Conservation (phyloP, 139 green algal genomes). For the Parachlorella kessleri region DNA sequence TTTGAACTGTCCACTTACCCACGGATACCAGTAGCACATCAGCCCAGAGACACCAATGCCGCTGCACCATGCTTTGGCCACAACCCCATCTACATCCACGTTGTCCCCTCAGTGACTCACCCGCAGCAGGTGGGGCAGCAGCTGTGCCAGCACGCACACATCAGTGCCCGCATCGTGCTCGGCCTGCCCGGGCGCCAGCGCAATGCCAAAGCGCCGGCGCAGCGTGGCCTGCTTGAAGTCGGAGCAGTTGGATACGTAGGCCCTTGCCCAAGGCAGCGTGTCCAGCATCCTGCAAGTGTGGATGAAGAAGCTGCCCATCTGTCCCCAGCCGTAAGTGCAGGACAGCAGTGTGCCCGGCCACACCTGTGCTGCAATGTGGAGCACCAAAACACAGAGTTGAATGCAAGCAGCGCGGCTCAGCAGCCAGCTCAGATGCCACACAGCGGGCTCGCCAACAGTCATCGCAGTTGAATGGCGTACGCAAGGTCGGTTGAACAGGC, state of each 20-base stretch:
- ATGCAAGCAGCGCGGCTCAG: too few species aligned
- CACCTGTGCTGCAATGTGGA: too few species aligned
- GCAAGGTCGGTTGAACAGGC: too few species aligned
- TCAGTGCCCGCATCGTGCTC: slow-evolving; percentile 15
- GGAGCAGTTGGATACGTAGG: background rate
- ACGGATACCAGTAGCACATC: background rate
- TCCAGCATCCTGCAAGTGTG: slow-evolving; percentile 17
- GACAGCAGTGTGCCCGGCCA: too few species aligned
- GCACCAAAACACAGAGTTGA: too few species aligned
- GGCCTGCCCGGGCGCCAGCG: background rate
- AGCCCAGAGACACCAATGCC: background rate
- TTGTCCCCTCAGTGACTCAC: background rate
- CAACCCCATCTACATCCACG: background rate
- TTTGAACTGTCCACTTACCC: background rate
- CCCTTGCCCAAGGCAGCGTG: slow-evolving; percentile 7
- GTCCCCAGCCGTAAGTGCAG: too few species aligned
- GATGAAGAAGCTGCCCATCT: too few species aligned
- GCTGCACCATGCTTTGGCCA: background rate
- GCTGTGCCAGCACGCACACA: slow-evolving; percentile 10
- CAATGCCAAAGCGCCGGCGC: background rate
- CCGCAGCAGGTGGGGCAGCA: slow-evolving; percentile 17
- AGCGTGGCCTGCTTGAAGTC: slow-evolving; percentile 11
- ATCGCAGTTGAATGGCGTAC: too few species aligned
- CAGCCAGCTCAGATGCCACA: too few species aligned
- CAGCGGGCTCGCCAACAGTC: too few species aligned